Conservation (phyloP, 2,329 filamentous ascomycete genomes). For the Paramyrothecium sp. region DNA sequence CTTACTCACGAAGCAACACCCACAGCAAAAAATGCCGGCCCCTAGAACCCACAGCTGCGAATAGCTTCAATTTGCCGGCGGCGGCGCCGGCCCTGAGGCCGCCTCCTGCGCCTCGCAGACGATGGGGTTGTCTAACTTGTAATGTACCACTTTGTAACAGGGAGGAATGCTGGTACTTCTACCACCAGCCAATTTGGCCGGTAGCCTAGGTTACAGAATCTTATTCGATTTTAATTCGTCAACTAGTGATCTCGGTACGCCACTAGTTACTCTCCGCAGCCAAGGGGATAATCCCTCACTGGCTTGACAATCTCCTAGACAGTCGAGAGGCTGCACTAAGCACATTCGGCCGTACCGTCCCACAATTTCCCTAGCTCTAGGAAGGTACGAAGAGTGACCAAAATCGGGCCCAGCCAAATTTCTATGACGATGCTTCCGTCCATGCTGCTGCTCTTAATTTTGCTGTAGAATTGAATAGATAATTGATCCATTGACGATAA, state of each 20-base stretch:
- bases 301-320: background rate
- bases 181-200: constrained; percentile 1
- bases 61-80: background rate
- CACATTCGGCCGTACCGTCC: background rate
- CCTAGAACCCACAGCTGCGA: background rate
- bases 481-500: too few relatives aligned
- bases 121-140: background rate
- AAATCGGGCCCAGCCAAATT: too few relatives aligned
- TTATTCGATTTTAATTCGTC: background rate
- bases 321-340: background rate
- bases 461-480: background rate
- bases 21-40: background rate
- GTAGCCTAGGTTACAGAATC: constrained; percentile 1
- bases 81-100: background rate
- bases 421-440: too few relatives aligned
- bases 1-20: background rate
- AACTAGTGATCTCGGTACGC: background rate
- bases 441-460: too few relatives aligned
- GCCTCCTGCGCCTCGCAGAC: background rate
- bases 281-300: background rate
- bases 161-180: constrained; percentile 4
- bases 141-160: background rate
- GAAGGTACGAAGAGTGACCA: too few relatives aligned
- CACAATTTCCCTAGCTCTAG: background rate
- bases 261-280: constrained; percentile 1